A percentile compares a stretch with the other conserved stretches of the same genome.
Evolutionary conservation across 176 grass and related monocot genomes (phyloP).

Genomic region (Oryza coarctata): DNA sequence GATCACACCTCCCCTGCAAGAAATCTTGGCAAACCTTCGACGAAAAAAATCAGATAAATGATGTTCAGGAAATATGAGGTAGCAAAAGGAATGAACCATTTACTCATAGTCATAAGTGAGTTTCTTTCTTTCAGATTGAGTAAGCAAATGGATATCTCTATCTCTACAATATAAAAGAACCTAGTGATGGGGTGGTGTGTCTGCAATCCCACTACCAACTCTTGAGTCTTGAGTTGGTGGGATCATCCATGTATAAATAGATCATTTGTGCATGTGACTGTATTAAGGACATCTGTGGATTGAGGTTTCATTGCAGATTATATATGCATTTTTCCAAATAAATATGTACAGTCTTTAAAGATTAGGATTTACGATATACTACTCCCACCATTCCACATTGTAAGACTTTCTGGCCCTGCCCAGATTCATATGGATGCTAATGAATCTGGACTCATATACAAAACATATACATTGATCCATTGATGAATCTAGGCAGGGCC

Average conservation of each 20-base stretch:
- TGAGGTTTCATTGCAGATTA: not conserved
- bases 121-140: not conserved
- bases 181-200: not conserved
- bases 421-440: too few relatives aligned
- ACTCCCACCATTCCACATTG: too few relatives aligned
- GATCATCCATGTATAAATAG: not conserved
- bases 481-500: too few relatives aligned
- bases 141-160: not conserved
- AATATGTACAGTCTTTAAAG: not conserved
- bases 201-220: not conserved
- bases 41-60: slow-evolving; percentile 19
- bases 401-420: too few relatives aligned
- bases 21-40: slow-evolving; percentile 75
- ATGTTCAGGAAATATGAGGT: not conserved
- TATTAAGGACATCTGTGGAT: not conserved
- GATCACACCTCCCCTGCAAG: slow-evolving; percentile 62
- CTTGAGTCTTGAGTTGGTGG: not conserved
- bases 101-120: not conserved
- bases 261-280: not conserved
- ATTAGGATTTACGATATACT: not conserved
- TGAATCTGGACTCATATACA: too few relatives aligned
- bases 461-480: too few relatives aligned
- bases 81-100: not conserved
- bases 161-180: not conserved
- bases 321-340: not conserved